Conservation (phyloP, 2,329 filamentous ascomycete genomes). For the Sphaerostilbella broomeana region DNA sequence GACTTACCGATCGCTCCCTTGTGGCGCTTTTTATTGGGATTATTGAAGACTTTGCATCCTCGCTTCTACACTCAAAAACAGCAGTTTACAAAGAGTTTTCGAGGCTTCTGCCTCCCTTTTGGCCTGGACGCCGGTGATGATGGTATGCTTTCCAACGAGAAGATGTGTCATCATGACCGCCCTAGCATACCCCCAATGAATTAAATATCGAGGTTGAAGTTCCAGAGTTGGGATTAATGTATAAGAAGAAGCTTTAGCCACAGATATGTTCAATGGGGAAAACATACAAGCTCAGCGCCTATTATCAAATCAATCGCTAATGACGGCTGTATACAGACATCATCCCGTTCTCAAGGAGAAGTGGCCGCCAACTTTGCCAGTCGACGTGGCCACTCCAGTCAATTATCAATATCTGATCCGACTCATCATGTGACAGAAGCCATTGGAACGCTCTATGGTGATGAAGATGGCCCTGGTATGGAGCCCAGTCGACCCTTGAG, state of each 20-base stretch:
- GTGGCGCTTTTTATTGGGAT: no score
- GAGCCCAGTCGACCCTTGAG: constrained; percentile 60
- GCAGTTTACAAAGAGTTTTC: no score
- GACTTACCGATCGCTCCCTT: no score
- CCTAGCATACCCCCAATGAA: background rate
- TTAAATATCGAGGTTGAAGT: background rate
- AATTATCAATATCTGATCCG: constrained; percentile 72
- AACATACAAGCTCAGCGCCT: background rate
- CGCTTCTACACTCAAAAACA: no score
- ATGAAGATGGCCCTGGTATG: constrained; percentile 58
- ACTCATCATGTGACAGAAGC: constrained; percentile 92
- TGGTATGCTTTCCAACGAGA: constrained; percentile 34
- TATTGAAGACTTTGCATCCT: no score
- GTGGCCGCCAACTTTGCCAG: constrained; percentile 50
- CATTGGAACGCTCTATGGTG: constrained; percentile 84
- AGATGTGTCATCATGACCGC: no score
- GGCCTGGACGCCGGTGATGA: constrained; percentile 38
- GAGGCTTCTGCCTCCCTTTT: constrained; percentile 31
- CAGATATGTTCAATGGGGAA: background rate
- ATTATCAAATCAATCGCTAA: constrained; percentile 12
- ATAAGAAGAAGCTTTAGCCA: constrained; percentile 1
- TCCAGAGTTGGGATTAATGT: background rate
- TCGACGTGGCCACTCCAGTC: constrained; percentile 52
- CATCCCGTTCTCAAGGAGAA: constrained; percentile 50
- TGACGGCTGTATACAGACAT: constrained; percentile 40